phyloP scores from a whole-genome alignment of 495 filamentous ascomycete species.

The Aspergillus bertholletiae region DNA sequence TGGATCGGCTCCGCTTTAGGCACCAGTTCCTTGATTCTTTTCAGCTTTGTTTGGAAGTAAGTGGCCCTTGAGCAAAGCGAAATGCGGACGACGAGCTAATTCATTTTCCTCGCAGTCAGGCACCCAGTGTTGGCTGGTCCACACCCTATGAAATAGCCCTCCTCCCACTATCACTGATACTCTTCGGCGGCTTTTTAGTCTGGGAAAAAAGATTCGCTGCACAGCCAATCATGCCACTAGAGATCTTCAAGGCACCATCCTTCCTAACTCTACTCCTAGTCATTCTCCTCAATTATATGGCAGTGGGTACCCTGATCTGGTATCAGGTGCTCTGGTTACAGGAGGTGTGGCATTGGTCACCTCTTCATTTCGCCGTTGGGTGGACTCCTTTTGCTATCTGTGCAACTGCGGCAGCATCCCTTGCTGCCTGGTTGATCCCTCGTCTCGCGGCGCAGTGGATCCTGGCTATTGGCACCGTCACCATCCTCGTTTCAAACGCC shows the following conservation, averaged over 20 bases:
- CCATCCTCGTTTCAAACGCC: constrained; percentile 33
- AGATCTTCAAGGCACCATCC: constrained; percentile 48
- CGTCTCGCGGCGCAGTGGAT: constrained; percentile 49
- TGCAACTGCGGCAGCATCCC: constrained; percentile 31
- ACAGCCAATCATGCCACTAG: constrained; percentile 47
- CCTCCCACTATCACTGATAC: constrained; percentile 35
- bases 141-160: constrained; percentile 44
- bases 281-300: constrained; percentile 50
- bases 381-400: constrained; percentile 43
- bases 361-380: constrained; percentile 40
- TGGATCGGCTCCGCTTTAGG: constrained; percentile 47
- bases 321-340: constrained; percentile 47
- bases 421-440: constrained; percentile 47
- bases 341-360: constrained; percentile 40
- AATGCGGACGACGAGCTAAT: constrained; percentile 3
- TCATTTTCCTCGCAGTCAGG: constrained; percentile 36
- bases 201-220: constrained; percentile 44
- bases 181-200: constrained; percentile 37
- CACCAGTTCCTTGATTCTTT: constrained; percentile 41
- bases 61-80: constrained; percentile 4
- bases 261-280: constrained; percentile 46
- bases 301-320: constrained; percentile 46
- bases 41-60: constrained; percentile 56
- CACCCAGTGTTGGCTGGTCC: constrained; percentile 46
- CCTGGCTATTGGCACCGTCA: constrained; percentile 41